Percentiles rank a stretch among this genome's conserved stretches.
Evolutionary conservation across 805 yeast genomes (phyloP).

Genomic region (Torulaspora microellipsoides): DNA sequence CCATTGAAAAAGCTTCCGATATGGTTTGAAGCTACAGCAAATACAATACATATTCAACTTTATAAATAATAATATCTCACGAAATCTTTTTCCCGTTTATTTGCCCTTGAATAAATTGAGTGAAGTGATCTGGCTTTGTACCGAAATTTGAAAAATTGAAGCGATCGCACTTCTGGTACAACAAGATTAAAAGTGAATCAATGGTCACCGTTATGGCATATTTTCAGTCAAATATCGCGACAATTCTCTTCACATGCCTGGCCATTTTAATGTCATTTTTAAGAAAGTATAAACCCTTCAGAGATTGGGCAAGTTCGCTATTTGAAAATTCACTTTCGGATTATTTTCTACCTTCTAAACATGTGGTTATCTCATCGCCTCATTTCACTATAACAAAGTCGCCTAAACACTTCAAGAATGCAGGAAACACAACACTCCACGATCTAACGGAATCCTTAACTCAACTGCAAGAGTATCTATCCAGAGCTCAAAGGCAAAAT

Average conservation of each 20-base stretch:
- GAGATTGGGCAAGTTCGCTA: conserved; percentile 17
- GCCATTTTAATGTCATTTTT: conserved; percentile 21
- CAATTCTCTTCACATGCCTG: conserved; percentile 13
- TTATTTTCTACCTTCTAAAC: conserved; percentile 12
- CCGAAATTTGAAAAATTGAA: too few relatives aligned
- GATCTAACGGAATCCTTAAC: conserved; percentile 13
- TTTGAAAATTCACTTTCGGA: conserved; percentile 17
- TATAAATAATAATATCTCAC: too few relatives aligned
- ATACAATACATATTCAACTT: not conserved
- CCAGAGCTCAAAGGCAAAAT: conserved; percentile 19
- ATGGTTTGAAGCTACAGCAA: conserved; percentile 2
- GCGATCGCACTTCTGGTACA: too few relatives aligned
- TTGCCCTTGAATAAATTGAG: too few relatives aligned
- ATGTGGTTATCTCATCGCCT: conserved; percentile 11
- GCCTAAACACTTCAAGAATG: conserved; percentile 4
- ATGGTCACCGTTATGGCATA: conserved; percentile 1
- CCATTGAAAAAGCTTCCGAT: conserved; percentile 4
- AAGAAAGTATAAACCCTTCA: conserved; percentile 20
- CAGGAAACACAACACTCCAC: conserved; percentile 5
- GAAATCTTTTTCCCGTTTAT: too few relatives aligned
- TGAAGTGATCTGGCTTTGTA: too few relatives aligned
- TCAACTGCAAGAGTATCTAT: conserved; percentile 19
- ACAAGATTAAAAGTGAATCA: not conserved
- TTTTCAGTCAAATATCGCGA: conserved; percentile 2
- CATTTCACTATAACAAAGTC: conserved; percentile 13